Evolutionary conservation across 2,329 filamentous ascomycete species (phyloP), one percentile per base, ranked within the genome.

Genomic region (Bipolaris sorokiniana): DNA sequence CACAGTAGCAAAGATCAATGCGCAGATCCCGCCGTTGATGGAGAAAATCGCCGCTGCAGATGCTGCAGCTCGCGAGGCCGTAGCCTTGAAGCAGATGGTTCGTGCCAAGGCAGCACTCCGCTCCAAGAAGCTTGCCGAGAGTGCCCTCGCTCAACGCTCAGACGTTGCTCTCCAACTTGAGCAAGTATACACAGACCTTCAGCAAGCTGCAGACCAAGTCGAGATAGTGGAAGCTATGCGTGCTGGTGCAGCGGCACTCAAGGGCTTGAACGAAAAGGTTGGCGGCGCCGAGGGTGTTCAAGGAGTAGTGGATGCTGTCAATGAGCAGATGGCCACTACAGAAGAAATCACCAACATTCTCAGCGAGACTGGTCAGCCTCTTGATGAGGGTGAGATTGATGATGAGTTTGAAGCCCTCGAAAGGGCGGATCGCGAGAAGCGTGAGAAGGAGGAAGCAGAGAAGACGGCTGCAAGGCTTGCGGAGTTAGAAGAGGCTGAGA

Each of bases 371-470:
- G 68, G 68, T 13, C 54, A 67, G 45, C 62, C 64, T 5, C 69
- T 96, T 31, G 91, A 97, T 73, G 93, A 97, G 70, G 83, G 72
- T 18, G 93, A 96, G 74, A 86, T 98, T 53, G 92, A 97, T 65
- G 90, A 94, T 58, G 94, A 97, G 79, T 83, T 98, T 45, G 89
- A 90, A 64, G 88, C 83, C 3, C 80, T 99, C 79, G 88, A 93
- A 77, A 80, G 73, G 33, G 75, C 64, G 3, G 92, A 96, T 73
- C 90, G 90, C 74, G 86, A 97, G 64, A 90, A 94, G 72, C 87
- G 90, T 59, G 82, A 96, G 79, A 86, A 89, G 70, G 77, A 74
- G 18, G 82, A 86, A 63, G 84, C 86, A 16, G 44, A 34, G 11
- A 57, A 16, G 31, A 57, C 84, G 70, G 82, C 86, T 55, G 79